phyloP scores from a whole-genome alignment of 768 basidiomycete species.

The Trametes sanguinea region DNA sequence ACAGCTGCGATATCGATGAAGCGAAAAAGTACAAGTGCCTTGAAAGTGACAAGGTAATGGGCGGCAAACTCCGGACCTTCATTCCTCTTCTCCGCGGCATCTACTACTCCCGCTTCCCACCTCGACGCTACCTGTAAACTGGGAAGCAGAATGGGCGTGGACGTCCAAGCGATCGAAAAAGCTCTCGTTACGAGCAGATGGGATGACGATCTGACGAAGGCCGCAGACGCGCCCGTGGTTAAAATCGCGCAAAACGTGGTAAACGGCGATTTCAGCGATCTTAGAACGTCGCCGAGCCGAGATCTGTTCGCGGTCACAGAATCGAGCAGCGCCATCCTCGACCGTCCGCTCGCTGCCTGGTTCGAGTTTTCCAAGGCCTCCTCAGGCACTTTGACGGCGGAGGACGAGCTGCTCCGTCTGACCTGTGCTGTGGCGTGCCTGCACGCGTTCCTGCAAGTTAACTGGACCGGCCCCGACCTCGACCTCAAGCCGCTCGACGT shows the following conservation, averaged over 20 bases:
- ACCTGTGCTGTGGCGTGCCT: constrained; percentile 75
- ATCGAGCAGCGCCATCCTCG: constrained; percentile 32
- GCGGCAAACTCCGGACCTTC: constrained; percentile 19
- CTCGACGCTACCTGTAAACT: constrained; percentile 6
- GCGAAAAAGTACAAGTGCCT: constrained; percentile 16
- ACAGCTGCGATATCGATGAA: constrained; percentile 12
- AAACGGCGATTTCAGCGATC: constrained; percentile 58
- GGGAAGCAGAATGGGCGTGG: constrained; percentile 21
- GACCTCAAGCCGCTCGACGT: constrained; percentile 50
- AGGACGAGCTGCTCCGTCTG: constrained; percentile 59
- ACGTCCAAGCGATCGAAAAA: constrained; percentile 46
- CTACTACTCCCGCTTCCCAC: constrained; percentile 10
- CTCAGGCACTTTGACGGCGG: constrained; percentile 35
- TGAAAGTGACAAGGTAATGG: constrained; percentile 17
- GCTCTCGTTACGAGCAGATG: constrained; percentile 57
- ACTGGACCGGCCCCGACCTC: constrained; percentile 95
- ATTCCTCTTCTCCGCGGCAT: constrained; percentile 19
- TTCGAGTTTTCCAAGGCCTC: constrained; percentile 33
- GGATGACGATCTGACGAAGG: constrained; percentile 27
- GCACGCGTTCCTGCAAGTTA: constrained; percentile 88
- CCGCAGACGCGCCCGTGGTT: constrained; percentile 24
- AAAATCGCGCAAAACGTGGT: constrained; percentile 57
- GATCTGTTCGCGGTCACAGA: constrained; percentile 38
- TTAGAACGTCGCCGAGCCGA: constrained; percentile 40
- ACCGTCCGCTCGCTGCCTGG: constrained; percentile 42